phyloP scores from a whole-genome alignment of 371 early-diverging fungal species.

The Mortierella sp. region DNA sequence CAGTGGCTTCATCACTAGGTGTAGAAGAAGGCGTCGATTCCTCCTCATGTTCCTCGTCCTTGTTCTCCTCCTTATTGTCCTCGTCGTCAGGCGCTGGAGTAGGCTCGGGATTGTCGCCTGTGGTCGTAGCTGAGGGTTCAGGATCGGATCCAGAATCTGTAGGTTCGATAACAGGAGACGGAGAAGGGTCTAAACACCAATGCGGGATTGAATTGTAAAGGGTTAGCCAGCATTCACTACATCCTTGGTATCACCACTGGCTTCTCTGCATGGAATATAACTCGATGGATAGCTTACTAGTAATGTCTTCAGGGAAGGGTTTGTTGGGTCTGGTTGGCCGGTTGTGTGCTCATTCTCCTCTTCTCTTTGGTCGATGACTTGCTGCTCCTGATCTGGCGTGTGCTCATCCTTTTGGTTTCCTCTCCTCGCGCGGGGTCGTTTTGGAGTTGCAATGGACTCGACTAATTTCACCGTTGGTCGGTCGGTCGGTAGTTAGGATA shows the following conservation, averaged over 20 bases:
- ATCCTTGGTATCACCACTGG: neutral
- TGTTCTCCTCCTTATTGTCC: neutral
- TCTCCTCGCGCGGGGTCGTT: neutral
- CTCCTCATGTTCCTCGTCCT: neutral
- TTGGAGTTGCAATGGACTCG: neutral
- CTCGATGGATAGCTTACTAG: neutral
- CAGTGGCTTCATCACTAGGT: neutral
- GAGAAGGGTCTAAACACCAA: neutral
- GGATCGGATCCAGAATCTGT: constrained; percentile 4
- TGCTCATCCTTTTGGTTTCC: neutral
- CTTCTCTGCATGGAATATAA: neutral
- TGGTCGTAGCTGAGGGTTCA: neutral
- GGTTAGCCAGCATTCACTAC: no score
- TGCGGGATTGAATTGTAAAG: no score
- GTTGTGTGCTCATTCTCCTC: neutral
- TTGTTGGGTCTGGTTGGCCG: neutral
- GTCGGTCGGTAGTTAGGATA: neutral
- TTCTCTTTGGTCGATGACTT: neutral
- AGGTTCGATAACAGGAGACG: neutral
- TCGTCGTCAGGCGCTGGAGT: neutral
- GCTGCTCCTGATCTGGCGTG: neutral
- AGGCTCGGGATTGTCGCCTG: neutral
- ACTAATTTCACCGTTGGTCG: neutral
- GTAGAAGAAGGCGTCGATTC: no score
- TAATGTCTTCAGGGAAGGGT: neutral